Conservation (phyloP, 139 green algal genomes). For the Chlamydomonas asymmetrica region DNA sequence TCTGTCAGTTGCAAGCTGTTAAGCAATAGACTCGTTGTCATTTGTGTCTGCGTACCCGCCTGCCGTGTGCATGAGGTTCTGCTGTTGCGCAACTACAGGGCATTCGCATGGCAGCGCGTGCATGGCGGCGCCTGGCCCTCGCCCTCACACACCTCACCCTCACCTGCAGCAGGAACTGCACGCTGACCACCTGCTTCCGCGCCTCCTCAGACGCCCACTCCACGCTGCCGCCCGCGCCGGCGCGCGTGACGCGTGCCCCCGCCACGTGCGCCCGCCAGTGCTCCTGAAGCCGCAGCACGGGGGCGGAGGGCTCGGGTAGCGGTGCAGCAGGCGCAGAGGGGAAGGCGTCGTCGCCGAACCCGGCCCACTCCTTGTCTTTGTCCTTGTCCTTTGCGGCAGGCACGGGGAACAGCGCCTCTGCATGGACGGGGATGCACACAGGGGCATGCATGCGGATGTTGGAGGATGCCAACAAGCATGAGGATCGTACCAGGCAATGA, state of each 20-base stretch:
- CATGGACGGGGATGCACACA: too few species aligned
- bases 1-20: too few species aligned
- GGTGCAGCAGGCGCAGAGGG: not conserved
- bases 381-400: not conserved
- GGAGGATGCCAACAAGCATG: too few species aligned
- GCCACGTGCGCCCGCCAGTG: constrained; percentile 6
- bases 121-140: not conserved
- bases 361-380: not conserved
- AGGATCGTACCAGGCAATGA: too few species aligned
- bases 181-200: constrained; percentile 17
- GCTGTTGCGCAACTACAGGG: too few species aligned
- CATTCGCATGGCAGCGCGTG: too few species aligned
- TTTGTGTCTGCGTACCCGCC: too few species aligned
- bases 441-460: too few species aligned
- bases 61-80: too few species aligned
- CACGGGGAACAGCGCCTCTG: too few species aligned
- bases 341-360: constrained; percentile 9
- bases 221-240: constrained; percentile 11
- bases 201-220: constrained; percentile 22
- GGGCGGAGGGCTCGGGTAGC: constrained; percentile 1
- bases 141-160: not conserved
- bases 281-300: constrained; percentile 22
- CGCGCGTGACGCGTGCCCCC: constrained; percentile 3
- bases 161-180: constrained; percentile 31
- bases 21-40: too few species aligned